Conservation (phyloP, 768 basidiomycete species). For the Sistotremastrum suecicum region DNA sequence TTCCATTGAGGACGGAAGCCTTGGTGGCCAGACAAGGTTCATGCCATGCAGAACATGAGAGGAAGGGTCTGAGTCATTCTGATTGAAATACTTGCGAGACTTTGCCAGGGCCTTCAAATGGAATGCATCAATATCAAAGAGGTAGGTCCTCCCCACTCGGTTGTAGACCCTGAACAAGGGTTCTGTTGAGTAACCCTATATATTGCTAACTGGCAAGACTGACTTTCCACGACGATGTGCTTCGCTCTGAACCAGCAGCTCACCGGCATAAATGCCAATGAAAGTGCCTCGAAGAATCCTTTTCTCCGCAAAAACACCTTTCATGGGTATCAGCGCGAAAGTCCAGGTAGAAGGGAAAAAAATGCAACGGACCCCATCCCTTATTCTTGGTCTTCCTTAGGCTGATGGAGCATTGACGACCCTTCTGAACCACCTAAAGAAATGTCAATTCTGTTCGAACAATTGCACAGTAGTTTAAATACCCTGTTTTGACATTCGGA, state of each 20-base stretch:
- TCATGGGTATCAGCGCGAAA: not conserved
- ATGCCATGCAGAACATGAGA: constrained; percentile 8
- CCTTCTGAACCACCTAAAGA: constrained; percentile 68
- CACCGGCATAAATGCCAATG: constrained; percentile 77
- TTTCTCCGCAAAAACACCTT: constrained; percentile 59
- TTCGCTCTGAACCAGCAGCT: constrained; percentile 56
- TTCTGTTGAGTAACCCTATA: not conserved
- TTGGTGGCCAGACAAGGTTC: constrained; percentile 12
- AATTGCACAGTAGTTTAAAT: constrained; percentile 12
- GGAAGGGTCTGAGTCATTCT: constrained; percentile 6
- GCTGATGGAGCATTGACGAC: constrained; percentile 45
- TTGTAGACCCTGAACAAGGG: constrained; percentile 46
- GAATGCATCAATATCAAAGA: constrained; percentile 74
- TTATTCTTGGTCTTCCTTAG: constrained; percentile 62
- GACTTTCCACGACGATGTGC: constrained; percentile 55
- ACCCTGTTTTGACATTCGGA: constrained; percentile 77
- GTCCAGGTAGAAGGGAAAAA: not conserved
- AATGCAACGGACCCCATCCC: constrained; percentile 60
- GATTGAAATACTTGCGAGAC: not conserved
- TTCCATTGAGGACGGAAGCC: constrained; percentile 9
- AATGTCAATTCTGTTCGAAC: not conserved
- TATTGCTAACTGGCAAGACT: constrained; percentile 14
- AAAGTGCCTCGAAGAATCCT: constrained; percentile 58
- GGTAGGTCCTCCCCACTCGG: constrained; percentile 57
- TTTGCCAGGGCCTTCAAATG: constrained; percentile 27